Percentiles rank a stretch among this genome's conserved stretches.
phyloP scores from a whole-genome alignment of 768 basidiomycete genomes.

The Russula dissimulans region DNA sequence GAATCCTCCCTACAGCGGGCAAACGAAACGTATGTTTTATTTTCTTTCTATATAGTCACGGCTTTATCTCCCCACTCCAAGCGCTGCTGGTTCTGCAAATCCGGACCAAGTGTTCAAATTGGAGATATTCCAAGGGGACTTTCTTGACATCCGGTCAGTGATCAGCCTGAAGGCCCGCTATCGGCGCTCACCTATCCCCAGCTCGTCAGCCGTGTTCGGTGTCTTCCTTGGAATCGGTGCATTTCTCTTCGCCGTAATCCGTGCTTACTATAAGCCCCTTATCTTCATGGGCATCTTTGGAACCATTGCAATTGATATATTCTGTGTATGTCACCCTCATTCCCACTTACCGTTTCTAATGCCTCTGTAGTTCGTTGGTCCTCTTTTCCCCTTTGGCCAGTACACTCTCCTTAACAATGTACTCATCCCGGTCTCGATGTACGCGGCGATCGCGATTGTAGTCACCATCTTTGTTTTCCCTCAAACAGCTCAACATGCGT shows the following conservation, averaged over 20 bases:
- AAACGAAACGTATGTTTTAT: slow-evolving; percentile 25
- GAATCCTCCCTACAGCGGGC: slow-evolving; percentile 24
- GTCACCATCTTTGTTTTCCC: slow-evolving; percentile 43
- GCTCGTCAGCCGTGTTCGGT: slow-evolving; percentile 38
- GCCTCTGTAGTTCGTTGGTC: slow-evolving; percentile 32
- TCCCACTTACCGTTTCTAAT: background rate
- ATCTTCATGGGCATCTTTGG: slow-evolving; percentile 38
- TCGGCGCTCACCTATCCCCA: slow-evolving; percentile 13
- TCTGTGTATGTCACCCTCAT: slow-evolving; percentile 27
- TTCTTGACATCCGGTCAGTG: slow-evolving; percentile 36
- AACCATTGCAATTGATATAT: slow-evolving; percentile 38
- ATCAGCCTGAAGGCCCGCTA: background rate
- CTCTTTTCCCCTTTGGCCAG: slow-evolving; percentile 39
- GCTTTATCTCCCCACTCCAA: slow-evolving; percentile 2
- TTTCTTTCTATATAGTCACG: background rate
- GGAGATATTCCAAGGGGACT: slow-evolving; percentile 40
- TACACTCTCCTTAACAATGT: slow-evolving; percentile 37
- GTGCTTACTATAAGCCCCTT: slow-evolving; percentile 40
- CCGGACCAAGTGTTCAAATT: slow-evolving; percentile 31
- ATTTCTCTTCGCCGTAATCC: slow-evolving; percentile 36
- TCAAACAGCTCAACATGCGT: slow-evolving; percentile 38
- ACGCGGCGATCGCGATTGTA: slow-evolving; percentile 40
- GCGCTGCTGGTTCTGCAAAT: slow-evolving; percentile 30
- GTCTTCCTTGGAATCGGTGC: slow-evolving; percentile 39
- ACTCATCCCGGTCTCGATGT: slow-evolving; percentile 37